Percentiles rank a stretch among this genome's conserved stretches.
phyloP scores from a whole-genome alignment of 2,329 filamentous ascomycete species.

The Pseudocercospora macadamiae region DNA sequence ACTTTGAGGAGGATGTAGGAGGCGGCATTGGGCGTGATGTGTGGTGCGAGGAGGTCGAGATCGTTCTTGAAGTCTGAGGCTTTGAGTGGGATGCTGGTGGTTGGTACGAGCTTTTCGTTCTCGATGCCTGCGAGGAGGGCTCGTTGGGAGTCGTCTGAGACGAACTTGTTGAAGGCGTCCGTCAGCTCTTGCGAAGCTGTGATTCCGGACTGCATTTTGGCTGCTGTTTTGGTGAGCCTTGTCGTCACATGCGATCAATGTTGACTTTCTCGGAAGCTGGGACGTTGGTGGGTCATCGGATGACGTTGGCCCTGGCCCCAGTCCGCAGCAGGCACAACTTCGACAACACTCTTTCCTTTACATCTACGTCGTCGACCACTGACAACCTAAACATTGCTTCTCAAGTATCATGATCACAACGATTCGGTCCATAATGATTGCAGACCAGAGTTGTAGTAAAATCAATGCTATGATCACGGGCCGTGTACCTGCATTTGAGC shows the following conservation, averaged over 20 bases:
- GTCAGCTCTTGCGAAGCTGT: slow-evolving; percentile 77
- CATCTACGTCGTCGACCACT: not conserved
- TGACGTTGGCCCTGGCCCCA: not conserved
- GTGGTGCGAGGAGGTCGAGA: slow-evolving; percentile 62
- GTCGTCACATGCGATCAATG: slow-evolving; percentile 4
- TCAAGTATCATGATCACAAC: too few relatives aligned
- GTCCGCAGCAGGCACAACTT: not conserved
- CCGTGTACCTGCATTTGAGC: slow-evolving; percentile 16
- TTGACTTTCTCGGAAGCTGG: slow-evolving; percentile 2
- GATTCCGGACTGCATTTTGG: slow-evolving; percentile 76
- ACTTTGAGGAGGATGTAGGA: slow-evolving; percentile 77
- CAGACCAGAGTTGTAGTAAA: not conserved
- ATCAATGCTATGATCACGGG: slow-evolving; percentile 6
- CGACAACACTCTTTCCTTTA: not conserved
- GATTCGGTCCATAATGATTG: too few relatives aligned
- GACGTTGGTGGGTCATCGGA: not conserved
- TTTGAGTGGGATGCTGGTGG: slow-evolving; percentile 57
- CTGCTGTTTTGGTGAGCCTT: not conserved
- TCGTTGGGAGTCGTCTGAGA: slow-evolving; percentile 64
- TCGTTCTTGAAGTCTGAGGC: slow-evolving; percentile 63
- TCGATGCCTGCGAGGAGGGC: slow-evolving; percentile 73
- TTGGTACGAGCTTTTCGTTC: slow-evolving; percentile 68
- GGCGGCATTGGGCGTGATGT: slow-evolving; percentile 68
- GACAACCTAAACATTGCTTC: not conserved
- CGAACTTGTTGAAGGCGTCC: slow-evolving; percentile 70